Evolutionary conservation across 2,329 filamentous ascomycete genomes (phyloP).

Genomic region (Sodiomyces alkalinus): DNA sequence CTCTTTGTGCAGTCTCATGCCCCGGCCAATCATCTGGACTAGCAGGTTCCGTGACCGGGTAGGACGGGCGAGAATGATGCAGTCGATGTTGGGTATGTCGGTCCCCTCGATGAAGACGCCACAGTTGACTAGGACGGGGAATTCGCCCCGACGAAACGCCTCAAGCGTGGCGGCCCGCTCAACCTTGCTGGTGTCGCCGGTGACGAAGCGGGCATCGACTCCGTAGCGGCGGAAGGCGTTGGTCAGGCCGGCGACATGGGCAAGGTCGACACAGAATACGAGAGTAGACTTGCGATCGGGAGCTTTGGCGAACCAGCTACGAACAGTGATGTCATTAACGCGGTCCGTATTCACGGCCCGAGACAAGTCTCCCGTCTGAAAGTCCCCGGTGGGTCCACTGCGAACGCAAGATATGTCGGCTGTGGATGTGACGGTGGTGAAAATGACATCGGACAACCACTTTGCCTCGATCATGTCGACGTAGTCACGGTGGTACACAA

Average conservation of each 20-base stretch:
- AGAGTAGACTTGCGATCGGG: slow-evolving; percentile 64
- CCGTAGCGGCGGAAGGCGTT: slow-evolving; percentile 61
- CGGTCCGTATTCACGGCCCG: slow-evolving; percentile 66
- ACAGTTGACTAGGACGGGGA: slow-evolving; percentile 83
- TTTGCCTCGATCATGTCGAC: slow-evolving; percentile 65
- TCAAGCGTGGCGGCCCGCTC: slow-evolving; percentile 56
- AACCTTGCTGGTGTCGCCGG: slow-evolving; percentile 58
- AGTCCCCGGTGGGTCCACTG: slow-evolving; percentile 58
- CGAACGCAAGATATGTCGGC: slow-evolving; percentile 62
- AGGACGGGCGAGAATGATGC: slow-evolving; percentile 72
- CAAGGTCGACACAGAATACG: slow-evolving; percentile 85
- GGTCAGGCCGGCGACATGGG: slow-evolving; percentile 64
- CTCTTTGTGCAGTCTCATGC: slow-evolving; percentile 65
- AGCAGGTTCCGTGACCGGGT: slow-evolving; percentile 87
- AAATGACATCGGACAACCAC: slow-evolving; percentile 83
- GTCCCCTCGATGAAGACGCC: slow-evolving; percentile 96
- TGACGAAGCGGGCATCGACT: slow-evolving; percentile 76
- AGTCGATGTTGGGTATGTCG: slow-evolving; percentile 95
- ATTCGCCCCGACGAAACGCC: slow-evolving; percentile 61
- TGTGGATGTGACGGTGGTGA: slow-evolving; percentile 78
- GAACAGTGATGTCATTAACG: slow-evolving; percentile 72
- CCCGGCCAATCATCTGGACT: slow-evolving; percentile 94
- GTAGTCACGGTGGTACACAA: slow-evolving; percentile 79
- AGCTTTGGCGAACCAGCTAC: slow-evolving; percentile 73
- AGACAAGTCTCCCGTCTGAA: slow-evolving; percentile 63